Conservation (phyloP, 2,329 filamentous ascomycete genomes). For the Chaetomium olivaceum region DNA sequence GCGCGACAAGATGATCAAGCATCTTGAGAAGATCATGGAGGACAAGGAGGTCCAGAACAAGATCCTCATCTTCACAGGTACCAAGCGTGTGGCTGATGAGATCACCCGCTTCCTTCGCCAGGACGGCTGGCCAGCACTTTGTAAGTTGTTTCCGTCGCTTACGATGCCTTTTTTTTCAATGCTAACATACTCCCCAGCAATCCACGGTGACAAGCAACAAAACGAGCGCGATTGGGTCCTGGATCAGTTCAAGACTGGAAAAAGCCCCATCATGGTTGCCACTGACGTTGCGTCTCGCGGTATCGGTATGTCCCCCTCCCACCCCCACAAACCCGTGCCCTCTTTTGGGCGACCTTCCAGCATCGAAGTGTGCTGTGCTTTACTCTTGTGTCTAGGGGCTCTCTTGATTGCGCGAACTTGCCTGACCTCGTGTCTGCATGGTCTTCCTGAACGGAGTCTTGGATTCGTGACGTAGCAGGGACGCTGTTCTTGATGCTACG, state of each 20-base stretch:
- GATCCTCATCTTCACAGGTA: conserved; percentile 89
- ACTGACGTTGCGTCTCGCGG: conserved; percentile 99
- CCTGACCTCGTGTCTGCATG: conserved; percentile 83
- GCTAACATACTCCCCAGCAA: conserved; percentile 61
- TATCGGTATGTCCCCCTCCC: conserved; percentile 85
- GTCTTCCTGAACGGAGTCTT: conserved; percentile 84
- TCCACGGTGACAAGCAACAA: conserved; percentile 99
- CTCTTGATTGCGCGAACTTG: conserved; percentile 86
- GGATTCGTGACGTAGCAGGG: conserved; percentile 71
- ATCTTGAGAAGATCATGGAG: conserved; percentile 97
- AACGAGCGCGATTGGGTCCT: conserved; percentile 99
- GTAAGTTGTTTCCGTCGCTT: conserved; percentile 58
- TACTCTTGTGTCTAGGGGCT: conserved; percentile 90
- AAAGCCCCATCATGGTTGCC: conserved; percentile 99
- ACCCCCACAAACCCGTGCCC: conserved; percentile 39
- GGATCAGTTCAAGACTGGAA: conserved; percentile 98
- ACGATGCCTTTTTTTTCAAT: conserved; percentile 41
- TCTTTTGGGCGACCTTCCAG: conserved; percentile 52
- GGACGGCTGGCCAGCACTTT: conserved; percentile 95
- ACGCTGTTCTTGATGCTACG: conserved; percentile 59
- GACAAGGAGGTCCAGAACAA: conserved; percentile 93
- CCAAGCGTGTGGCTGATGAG: conserved; percentile 94
- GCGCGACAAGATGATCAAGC: conserved; percentile 95
- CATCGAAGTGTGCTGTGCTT: conserved; percentile 69
- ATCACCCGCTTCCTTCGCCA: conserved; percentile 97